A percentile compares a stretch with the other conserved stretches of the same genome.
These are phyloP conservation scores for Calocybe indica DNA, from an alignment of 768 basidiomycete genomes.

Conservation along the genomic window DNA sequence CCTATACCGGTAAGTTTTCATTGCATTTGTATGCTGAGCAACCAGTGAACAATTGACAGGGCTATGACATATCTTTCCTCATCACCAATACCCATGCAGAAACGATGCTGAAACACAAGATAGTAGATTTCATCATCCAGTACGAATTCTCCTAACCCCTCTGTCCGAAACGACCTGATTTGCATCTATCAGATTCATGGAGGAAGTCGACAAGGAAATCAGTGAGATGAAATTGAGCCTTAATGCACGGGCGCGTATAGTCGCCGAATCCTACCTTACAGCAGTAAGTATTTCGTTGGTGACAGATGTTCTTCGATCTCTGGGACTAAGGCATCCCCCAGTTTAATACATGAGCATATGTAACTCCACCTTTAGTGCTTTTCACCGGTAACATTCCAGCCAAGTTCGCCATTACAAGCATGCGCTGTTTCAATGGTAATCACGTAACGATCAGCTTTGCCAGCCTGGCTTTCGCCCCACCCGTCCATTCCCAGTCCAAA, in stretches of 20 bases:
- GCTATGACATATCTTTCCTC: constrained; percentile 97
- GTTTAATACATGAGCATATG: constrained; percentile 31
- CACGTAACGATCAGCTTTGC: no score
- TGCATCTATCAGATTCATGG: constrained; percentile 72
- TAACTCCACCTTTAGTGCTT: no score
- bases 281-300: constrained; percentile 52
- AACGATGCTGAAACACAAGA: constrained; percentile 99
- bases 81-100: constrained; percentile 97
- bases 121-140: constrained; percentile 99
- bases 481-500: constrained; percentile 36
- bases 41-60: constrained; percentile 38
- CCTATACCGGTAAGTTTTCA: constrained; percentile 67
- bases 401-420: no score
- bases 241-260: constrained; percentile 93
- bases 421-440: no score
- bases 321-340: constrained; percentile 5
- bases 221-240: constrained; percentile 98
- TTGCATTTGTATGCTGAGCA: background rate
- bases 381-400: no score
- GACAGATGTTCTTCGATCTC: no score
- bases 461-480: constrained; percentile 14
- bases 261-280: constrained; percentile 92
- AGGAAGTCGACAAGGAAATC: constrained; percentile 98
- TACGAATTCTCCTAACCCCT: constrained; percentile 28
- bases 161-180: constrained; percentile 3